Percentiles rank a stretch among this genome's conserved stretches.
These are phyloP conservation scores for Phlebopus sp. DNA, from an alignment of 1,284 basidiomycete species.

Conservation along the genomic window DNA sequence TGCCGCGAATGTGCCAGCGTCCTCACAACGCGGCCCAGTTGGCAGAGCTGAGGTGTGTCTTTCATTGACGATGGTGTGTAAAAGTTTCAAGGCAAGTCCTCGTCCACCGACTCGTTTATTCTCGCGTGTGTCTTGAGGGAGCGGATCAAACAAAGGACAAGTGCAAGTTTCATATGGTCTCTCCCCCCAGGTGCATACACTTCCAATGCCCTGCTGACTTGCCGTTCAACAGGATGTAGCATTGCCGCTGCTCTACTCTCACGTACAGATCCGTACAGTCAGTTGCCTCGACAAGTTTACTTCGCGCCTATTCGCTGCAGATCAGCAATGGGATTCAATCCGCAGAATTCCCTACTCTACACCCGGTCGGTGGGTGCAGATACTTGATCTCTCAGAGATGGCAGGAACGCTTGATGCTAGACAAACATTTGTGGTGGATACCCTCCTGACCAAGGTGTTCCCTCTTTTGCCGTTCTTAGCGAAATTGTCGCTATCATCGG, in stretches of 20 bases:
- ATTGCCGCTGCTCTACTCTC: conserved; percentile 64
- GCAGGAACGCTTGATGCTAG: conserved; percentile 38
- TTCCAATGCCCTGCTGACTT: conserved; percentile 16
- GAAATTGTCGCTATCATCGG: conserved; percentile 56
- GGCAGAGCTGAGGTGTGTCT: conserved; percentile 24
- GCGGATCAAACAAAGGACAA: conserved; percentile 5
- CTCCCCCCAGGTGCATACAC: neutral
- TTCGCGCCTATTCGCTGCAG: conserved; percentile 53
- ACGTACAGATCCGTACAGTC: conserved; percentile 47
- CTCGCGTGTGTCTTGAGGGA: conserved; percentile 3
- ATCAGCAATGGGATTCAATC: conserved; percentile 82
- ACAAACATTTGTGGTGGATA: conserved; percentile 54
- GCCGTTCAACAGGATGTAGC: conserved; percentile 54
- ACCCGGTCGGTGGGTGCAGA: conserved; percentile 80
- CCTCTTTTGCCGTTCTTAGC: conserved; percentile 69
- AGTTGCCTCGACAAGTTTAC: conserved; percentile 56
- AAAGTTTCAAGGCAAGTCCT: conserved; percentile 63
- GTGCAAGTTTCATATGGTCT: neutral
- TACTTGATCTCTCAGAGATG: conserved; percentile 65
- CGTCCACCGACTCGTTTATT: conserved; percentile 1
- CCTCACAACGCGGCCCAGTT: conserved; percentile 17
- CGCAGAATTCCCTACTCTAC: conserved; percentile 79
- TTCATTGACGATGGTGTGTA: conserved; percentile 63
- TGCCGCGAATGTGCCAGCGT: conserved; percentile 16
- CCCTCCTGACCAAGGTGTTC: conserved; percentile 59